Evolutionary conservation across 371 early-diverging fungal species (phyloP).

Genomic region (Apophysomyces variabilis): DNA sequence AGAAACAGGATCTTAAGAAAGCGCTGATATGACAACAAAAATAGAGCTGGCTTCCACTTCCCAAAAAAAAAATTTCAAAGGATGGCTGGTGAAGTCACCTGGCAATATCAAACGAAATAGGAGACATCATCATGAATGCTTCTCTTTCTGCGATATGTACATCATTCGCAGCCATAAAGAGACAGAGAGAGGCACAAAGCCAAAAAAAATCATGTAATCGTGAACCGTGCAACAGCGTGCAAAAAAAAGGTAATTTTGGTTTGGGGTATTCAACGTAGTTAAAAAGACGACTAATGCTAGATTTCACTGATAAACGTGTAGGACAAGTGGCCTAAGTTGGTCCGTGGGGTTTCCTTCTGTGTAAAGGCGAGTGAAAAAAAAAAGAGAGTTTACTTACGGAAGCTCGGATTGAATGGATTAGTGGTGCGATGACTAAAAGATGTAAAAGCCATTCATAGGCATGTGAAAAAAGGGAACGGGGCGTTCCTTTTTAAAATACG

Average conservation of each 20-base stretch:
- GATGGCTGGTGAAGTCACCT: background rate
- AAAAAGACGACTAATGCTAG: background rate
- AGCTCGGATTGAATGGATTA: background rate
- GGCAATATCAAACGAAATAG: background rate
- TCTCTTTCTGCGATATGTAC: background rate
- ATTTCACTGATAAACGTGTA: constrained; percentile 1
- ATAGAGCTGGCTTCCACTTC: background rate
- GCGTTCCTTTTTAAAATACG: background rate
- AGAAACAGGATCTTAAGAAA: no score
- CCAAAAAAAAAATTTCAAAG: background rate
- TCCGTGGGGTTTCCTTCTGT: constrained; percentile 1
- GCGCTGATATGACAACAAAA: no score
- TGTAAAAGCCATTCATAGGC: background rate
- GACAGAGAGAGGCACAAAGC: no score
- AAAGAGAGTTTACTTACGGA: background rate
- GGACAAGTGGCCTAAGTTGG: constrained; percentile 2
- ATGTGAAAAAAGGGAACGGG: background rate
- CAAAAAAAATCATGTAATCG: no score
- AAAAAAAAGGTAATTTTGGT: constrained; percentile 2
- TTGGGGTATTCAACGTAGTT: background rate
- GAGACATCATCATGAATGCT: background rate
- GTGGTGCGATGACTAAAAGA: constrained; percentile 11
- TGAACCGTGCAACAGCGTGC: constrained; percentile 4
- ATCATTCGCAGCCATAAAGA: background rate
- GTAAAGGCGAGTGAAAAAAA: background rate